These are phyloP conservation scores for Rhododendron kiyosumense DNA, from an alignment of 148 eudicot species.

Conservation along the genomic window DNA sequence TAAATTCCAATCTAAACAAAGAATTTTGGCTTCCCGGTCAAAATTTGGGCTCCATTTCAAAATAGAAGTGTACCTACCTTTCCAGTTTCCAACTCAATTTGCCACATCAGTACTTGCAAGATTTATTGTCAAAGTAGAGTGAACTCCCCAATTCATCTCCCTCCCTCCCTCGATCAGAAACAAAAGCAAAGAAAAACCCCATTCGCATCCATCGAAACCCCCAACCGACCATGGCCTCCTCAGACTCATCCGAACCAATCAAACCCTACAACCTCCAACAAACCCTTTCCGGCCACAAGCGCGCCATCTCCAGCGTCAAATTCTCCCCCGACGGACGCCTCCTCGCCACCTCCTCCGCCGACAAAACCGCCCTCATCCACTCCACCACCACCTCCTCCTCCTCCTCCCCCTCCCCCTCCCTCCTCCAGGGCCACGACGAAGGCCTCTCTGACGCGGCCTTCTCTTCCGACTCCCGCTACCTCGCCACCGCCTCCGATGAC, in stretches of 20 bases:
- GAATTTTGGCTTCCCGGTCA: no score
- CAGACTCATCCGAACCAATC: constrained; percentile 25
- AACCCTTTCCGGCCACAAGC: constrained; percentile 78
- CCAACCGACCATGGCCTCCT: constrained; percentile 15
- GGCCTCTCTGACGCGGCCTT: constrained; percentile 91
- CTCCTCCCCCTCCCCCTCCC: constrained; percentile 16
- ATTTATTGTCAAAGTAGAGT: no score
- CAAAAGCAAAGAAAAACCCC: background rate
- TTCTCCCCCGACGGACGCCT: constrained; percentile 73
- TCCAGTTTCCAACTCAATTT: no score
- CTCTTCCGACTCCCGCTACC: constrained; percentile 65
- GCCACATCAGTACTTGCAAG: no score
- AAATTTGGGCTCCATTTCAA: no score
- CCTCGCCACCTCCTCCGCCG: constrained; percentile 85
- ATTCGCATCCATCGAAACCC: background rate
- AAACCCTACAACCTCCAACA: constrained; percentile 64
- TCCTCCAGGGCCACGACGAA: constrained; percentile 58
- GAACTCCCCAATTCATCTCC: no score
- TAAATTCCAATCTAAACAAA: no score
- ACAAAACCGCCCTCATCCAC: constrained; percentile 54
- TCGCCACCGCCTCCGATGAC: constrained; percentile 89
- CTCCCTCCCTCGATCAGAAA: background rate
- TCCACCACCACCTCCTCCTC: constrained; percentile 25
- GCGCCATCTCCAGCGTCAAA: constrained; percentile 69
- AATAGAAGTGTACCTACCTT: no score